Base-by-base conservation (phyloP, 208 protist species). In the Herpetomonas tarakana region DNA sequence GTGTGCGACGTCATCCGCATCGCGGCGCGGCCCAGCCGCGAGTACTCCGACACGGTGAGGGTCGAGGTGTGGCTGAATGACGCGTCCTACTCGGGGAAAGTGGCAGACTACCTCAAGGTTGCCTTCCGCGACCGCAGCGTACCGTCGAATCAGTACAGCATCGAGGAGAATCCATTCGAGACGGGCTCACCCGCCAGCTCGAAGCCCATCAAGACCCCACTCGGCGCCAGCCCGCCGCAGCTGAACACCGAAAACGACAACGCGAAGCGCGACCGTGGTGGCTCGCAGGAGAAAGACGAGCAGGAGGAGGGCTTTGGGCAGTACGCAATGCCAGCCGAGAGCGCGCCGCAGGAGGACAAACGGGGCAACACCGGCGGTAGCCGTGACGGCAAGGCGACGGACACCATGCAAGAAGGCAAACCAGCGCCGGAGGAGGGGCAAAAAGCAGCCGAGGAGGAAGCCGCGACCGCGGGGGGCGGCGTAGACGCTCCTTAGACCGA, bases 21-120 rank as follows among this genome's bases (percentile, higher is more conserved):
- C 25, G 71, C 82, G 2, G 79, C 78, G 6, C 78, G 86, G 2
- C 78, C 83, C 14, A 92, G 65, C 59, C 65, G 79, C 18, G 81
- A 91, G 38, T 63, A 78, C 50, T 66, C 76, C 7, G 86, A 92
- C 50, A 63, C 80, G 46, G 67, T 96, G 29, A 81, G 86, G 9
- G 72, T 92, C 24, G 86, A 96, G 74, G 73, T 96, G 56, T 96
- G 89, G 86, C 84, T 96, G 39, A 93, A 82, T 45, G 80, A 92
- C 62, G 60, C 74, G 16, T 62, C 63, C 18, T 90, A 82, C 68
- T 71, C 81, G 6, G 74, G 58, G 1, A 68, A 72, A 7, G 84
- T 93, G 14, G 30, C 65, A 6, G 60, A 62, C 24, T 86, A 78
- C 38, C 68, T 96, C 21, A 49, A 68, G 18, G 69, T 78, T 30